Percentiles rank a stretch among this genome's conserved stretches.
phyloP scores from a whole-genome alignment of 495 filamentous ascomycete genomes.

The Hypoxylon subgilvum region DNA sequence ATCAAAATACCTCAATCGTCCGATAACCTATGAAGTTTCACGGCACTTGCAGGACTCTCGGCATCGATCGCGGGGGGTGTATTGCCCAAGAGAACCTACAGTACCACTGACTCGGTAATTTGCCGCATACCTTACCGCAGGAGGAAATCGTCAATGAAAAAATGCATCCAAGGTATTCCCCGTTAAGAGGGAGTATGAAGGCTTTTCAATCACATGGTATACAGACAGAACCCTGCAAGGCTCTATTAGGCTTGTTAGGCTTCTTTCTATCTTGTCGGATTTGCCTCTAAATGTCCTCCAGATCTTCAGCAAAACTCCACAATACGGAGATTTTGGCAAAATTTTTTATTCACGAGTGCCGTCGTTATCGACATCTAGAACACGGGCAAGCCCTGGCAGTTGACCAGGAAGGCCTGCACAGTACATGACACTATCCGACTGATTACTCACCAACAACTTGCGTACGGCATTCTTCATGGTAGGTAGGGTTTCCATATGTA shows the following conservation, averaged over 20 bases:
- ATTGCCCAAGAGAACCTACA: too few species aligned
- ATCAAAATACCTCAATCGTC: not conserved
- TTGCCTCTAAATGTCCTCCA: constrained; percentile 12
- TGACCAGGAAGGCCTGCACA: constrained; percentile 13
- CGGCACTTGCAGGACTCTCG: not conserved
- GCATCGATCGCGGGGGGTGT: constrained; percentile 1
- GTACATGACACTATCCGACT: constrained; percentile 1
- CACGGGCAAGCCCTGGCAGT: not conserved
- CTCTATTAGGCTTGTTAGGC: not conserved
- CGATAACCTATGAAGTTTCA: not conserved
- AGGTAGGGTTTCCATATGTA: constrained; percentile 27
- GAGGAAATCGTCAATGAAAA: too few species aligned
- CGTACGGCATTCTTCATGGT: constrained; percentile 21
- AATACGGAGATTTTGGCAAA: constrained; percentile 26
- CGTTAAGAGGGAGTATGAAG: too few species aligned
- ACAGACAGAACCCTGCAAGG: not conserved
- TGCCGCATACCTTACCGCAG: too few species aligned
- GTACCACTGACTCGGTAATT: too few species aligned
- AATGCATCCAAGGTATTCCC: too few species aligned
- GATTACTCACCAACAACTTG: too few species aligned
- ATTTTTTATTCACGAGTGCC: constrained; percentile 33
- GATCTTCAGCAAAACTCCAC: constrained; percentile 31
- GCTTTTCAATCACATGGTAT: not conserved
- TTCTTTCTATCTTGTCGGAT: not conserved
- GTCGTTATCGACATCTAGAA: constrained; percentile 35